Base-by-base conservation (phyloP, 1,284 basidiomycete genomes). In the Serendipita sp. region DNA sequence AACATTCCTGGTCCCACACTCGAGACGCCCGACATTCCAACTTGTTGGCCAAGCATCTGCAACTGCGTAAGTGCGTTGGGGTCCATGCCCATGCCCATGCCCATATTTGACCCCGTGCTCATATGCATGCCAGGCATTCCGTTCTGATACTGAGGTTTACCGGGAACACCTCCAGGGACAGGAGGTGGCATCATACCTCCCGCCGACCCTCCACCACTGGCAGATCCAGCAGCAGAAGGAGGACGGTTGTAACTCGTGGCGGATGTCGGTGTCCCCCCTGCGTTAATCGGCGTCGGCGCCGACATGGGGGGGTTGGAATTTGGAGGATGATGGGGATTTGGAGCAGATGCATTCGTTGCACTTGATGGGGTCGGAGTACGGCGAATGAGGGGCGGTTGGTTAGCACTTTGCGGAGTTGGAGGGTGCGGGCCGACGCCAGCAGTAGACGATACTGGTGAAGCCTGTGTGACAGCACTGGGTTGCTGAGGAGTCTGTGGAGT, bases 171-270 rank as follows among this genome's bases (percentile, higher is more conserved):
- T 35, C 55, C 3, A 29, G 47, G 26, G 15, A 69, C 70, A 43
- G 70, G 69, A 13, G 70, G 70, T 32, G 69, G 69, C 70, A 71
- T 71, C 67, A 68, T 66, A 8, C 70, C 68, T 2, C 67, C 66
- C 26, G 67, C 68, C 67, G 42, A 65, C 66, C 64, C 67, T 62
- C 6, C 65, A 63, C 47, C 43, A 3, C 53, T 55, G 34, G 42
- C 26, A 62, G 17, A 55, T 53, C 43, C 64, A 60, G n/a, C 64
- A 53, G 22, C 58, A 43, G 61, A 66, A 55, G 13, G 60, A 44
- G 64, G 38, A 67, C 69, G 67, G 67, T 68, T 8, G 65, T 65
- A 8, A 64, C 45, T 32, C 67, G 65, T 15, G 35, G 61, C 61
- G 29, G 61, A 53, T 2, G 61, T 61, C 17, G 63, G 60, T 4